Conservation (phyloP, 768 basidiomycete species). For the Panaeolus papilionaceus region DNA sequence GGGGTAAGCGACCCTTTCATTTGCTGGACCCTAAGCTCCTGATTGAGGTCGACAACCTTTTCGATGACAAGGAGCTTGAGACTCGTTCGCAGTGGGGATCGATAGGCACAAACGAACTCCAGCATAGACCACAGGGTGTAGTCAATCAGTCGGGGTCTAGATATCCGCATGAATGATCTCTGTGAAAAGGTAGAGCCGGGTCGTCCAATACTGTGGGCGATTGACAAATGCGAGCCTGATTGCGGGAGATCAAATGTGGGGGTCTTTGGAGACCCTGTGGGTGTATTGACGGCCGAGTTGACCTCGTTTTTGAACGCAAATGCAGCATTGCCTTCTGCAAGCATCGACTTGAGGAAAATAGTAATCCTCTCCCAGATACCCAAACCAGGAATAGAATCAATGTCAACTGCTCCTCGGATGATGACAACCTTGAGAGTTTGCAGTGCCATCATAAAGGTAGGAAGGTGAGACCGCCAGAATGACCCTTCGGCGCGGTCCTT, state of each 20-base stretch:
- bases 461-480: slow-evolving; percentile 40
- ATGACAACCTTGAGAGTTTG: slow-evolving; percentile 75
- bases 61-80: slow-evolving; percentile 71
- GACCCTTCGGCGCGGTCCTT: slow-evolving; percentile 27
- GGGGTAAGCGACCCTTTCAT: slow-evolving; percentile 27
- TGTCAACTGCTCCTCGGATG: slow-evolving; percentile 65
- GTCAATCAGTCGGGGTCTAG: slow-evolving; percentile 66
- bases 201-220: slow-evolving; percentile 36
- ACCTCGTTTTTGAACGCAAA: slow-evolving; percentile 57
- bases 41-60: slow-evolving; percentile 60
- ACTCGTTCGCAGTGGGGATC: slow-evolving; percentile 68
- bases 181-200: slow-evolving; percentile 28
- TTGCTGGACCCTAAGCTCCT: slow-evolving; percentile 45
- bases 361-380: slow-evolving; percentile 72
- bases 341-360: slow-evolving; percentile 51
- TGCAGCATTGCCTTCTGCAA: slow-evolving; percentile 65
- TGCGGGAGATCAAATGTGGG: slow-evolving; percentile 46
- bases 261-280: slow-evolving; percentile 54
- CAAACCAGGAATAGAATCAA: slow-evolving; percentile 54
- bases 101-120: slow-evolving; percentile 66
- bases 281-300: slow-evolving; percentile 56
- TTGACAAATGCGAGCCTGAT: slow-evolving; percentile 28
- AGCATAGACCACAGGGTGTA: slow-evolving; percentile 77
- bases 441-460: slow-evolving; percentile 55
- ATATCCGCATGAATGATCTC: slow-evolving; percentile 25